Conservation (phyloP, 2,329 filamentous ascomycete species). For the Ophiostoma novo-ulmi region DNA sequence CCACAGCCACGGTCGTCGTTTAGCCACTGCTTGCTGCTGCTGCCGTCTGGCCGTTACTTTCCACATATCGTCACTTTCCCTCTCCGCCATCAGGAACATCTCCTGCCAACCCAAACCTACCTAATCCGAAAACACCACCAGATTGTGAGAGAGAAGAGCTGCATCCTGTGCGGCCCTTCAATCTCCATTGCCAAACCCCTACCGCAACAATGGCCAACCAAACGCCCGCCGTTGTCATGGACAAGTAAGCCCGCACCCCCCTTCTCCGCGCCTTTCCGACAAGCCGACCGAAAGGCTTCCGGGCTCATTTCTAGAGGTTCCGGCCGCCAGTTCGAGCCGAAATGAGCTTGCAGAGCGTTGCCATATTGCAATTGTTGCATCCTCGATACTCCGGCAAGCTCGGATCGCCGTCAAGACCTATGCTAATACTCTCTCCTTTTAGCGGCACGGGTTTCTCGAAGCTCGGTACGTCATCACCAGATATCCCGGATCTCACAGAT, state of each 20-base stretch:
- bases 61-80: conserved; percentile 19
- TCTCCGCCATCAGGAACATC: neutral
- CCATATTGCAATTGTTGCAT: neutral
- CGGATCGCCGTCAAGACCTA: neutral
- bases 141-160: conserved; percentile 20
- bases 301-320: conserved; percentile 26
- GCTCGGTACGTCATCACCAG: conserved; percentile 62
- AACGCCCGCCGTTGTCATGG: conserved; percentile 99
- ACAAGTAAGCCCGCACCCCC: conserved; percentile 74
- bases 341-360: neutral
- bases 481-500: neutral
- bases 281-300: neutral
- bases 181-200: conserved; percentile 12
- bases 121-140: neutral
- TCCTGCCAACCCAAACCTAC: neutral
- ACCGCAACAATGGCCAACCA: conserved; percentile 77
- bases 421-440: conserved; percentile 36
- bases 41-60: conserved; percentile 7
- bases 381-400: neutral
- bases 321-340: neutral
- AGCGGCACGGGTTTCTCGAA: conserved; percentile 99
- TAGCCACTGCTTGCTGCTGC: neutral
- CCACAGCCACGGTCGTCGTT: conserved; percentile 22
- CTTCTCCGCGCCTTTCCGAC: conserved; percentile 28
- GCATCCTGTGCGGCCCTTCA: conserved; percentile 18